Base-by-base conservation (phyloP, 208 protist species). In the Crithidia brevicula region DNA sequence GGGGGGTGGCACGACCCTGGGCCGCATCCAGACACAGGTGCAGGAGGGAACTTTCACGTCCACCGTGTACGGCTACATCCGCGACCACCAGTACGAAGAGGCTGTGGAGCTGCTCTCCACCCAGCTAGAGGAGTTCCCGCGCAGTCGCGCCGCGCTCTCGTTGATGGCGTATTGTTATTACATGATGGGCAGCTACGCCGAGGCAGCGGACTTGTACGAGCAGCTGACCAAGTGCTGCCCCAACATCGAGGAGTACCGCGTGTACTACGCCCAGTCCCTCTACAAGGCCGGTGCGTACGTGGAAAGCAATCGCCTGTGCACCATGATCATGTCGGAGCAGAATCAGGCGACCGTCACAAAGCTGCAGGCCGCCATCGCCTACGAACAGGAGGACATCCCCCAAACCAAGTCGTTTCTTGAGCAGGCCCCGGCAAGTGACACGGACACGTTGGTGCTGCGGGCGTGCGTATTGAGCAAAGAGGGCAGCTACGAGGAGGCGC, bases 91-190 rank as follows among this genome's bases (percentile, higher is more conserved):
- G 59, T 98, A 98, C 78, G 86, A 85, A 11, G 97, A 98, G 73
- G 96, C 91, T 7, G 89, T 97, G 58, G 81, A 91, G 73, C 76
- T 98, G 49, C 86, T 99, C 22, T 62, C 82, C 15, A 73, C 78
- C 36, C 90, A 98, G 79, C 74, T 98, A 53, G 86, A 97, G 58
- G 86, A 95, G 56, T 99, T 98, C 77, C 96, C 97, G 1, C 88
- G 91, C n/a, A 98, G 88, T 62, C 90, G 97, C 22, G 97, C 97
- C 0, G 95, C 97, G n/a, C 74, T 98, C n/a, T 98, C 96, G 4
- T 87, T 99, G 15, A 88, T 99, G 69, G 98, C 85, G 9, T 99
- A 98, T 83, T 98, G 95, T 79, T 93, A 97, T 78, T 99, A 98
- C 81, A 86, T 97, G 70, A 79, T 96, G 36, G 92, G 97, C 40